Base-by-base conservation (phyloP, 2,329 filamentous ascomycete species). In the Fusarium duplospermum region DNA sequence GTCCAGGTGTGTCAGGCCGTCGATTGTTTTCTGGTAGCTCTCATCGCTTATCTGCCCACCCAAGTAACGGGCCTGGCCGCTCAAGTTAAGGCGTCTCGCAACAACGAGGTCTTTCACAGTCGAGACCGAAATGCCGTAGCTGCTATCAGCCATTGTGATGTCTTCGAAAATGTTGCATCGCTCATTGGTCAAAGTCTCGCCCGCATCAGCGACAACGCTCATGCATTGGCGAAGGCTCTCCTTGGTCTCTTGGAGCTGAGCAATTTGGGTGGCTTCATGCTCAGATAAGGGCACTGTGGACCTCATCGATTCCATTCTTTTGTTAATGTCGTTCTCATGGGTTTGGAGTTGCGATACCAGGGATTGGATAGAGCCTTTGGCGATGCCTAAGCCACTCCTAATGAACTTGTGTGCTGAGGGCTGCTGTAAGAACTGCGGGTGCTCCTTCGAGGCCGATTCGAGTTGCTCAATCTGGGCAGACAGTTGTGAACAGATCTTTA, bases 91-190 rank as follows among this genome's bases (percentile, higher is more conserved):
- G 40, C 68, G 71, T 33, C 77, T 58, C 10, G 77, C 76, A 11
- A 67, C 42, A 33, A 79, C 73, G 10, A 78, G 71, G 14, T 79
- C 76, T 22, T 75, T 76, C 1, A 78, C 65, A 27, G 76, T 79
- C 9, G 75, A 79, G 42, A 79, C 72, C 6, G 73, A 67, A 61
- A 78, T 69, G 36, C 69, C 73, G 36, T 78, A 77, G 31, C 67
- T 72, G 40, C 70, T 78, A 2, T 75, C 73, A 16, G 65, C 40
- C 63, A 78, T 64, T 2, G 72, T 76, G n/a, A 76, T 70, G 24
- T 78, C 76, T 61, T 79, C 77, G 29, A 78, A 79, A 29, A 78
- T 6, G 56, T 79, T 79, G n/a, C 61, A 57, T 4, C 77, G 76
- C 13, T 77, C 72, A 4, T 62, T 62, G 8, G 61, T 57, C 38